Evolutionary conservation across 306 rosid genomes (phyloP).

Genomic region (Quercus suber): DNA sequence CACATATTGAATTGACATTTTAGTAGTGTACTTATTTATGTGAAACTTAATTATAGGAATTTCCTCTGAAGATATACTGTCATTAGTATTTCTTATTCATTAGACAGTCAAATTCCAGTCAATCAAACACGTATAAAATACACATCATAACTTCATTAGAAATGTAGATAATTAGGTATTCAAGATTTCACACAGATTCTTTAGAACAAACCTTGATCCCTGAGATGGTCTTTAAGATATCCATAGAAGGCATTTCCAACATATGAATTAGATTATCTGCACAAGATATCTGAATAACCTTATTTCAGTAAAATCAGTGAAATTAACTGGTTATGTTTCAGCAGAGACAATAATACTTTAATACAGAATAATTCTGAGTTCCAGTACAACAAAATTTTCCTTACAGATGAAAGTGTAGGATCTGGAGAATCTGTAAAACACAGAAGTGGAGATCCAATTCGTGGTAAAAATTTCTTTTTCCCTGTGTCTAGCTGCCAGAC

Average conservation of each 20-base stretch:
- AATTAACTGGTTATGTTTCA: constrained; percentile 18
- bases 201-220: constrained; percentile 83
- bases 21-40: neutral
- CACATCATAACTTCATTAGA: neutral
- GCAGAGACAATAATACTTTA: neutral
- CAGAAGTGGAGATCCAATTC: constrained; percentile 89
- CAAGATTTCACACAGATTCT: neutral
- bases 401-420: constrained; percentile 74
- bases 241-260: constrained; percentile 83
- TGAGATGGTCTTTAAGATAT: constrained; percentile 77
- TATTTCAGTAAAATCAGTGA: constrained; percentile 46
- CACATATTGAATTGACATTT: neutral
- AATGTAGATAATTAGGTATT: neutral
- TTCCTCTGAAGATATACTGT: neutral
- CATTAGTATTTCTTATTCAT: neutral
- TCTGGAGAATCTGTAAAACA: constrained; percentile 78
- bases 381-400: constrained; percentile 25
- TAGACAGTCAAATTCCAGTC: neutral
- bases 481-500: constrained; percentile 93
- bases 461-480: constrained; percentile 72
- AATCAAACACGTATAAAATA: neutral
- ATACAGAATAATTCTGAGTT: constrained; percentile 6
- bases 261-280: constrained; percentile 90
- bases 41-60: neutral
- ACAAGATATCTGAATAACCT: constrained; percentile 71